Evolutionary conservation across 805 yeast genomes (phyloP).

Genomic region (Candida suzukii): DNA sequence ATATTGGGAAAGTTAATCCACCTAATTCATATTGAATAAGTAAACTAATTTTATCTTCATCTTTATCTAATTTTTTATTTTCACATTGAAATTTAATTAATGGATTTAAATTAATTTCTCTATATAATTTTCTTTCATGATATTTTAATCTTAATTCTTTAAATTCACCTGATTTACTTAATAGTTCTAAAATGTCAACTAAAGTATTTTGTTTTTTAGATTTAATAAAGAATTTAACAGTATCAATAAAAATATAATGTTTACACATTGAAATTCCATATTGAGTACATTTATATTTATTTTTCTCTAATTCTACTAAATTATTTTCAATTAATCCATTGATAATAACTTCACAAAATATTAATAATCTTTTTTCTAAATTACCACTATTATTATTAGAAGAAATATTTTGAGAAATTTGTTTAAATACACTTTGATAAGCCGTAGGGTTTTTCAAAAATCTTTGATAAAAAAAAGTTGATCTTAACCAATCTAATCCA

Average conservation of each 20-base stretch:
- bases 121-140: constrained; percentile 37
- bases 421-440: constrained; percentile 26
- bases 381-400: neutral
- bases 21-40: constrained; percentile 45
- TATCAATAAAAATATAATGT: constrained; percentile 37
- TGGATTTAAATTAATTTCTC: constrained; percentile 34
- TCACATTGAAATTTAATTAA: constrained; percentile 29
- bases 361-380: constrained; percentile 22
- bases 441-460: constrained; percentile 31
- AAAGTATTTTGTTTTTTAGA: constrained; percentile 1
- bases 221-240: constrained; percentile 30
- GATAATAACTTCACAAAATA: constrained; percentile 28
- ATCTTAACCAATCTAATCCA: constrained; percentile 39
- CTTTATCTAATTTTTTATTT: constrained; percentile 20
- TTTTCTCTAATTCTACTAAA: constrained; percentile 19
- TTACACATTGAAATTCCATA: constrained; percentile 44
- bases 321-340: constrained; percentile 23
- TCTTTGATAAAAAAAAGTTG: constrained; percentile 44
- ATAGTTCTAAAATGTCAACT: constrained; percentile 15
- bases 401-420: constrained; percentile 6
- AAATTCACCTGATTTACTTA: constrained; percentile 35
- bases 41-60: constrained; percentile 32
- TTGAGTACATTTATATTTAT: constrained; percentile 24
- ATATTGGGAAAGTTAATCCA: constrained; percentile 39
- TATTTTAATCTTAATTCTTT: constrained; percentile 31